phyloP scores from a whole-genome alignment of 768 basidiomycete species.

The Chalciporus sphaerocephalus region DNA sequence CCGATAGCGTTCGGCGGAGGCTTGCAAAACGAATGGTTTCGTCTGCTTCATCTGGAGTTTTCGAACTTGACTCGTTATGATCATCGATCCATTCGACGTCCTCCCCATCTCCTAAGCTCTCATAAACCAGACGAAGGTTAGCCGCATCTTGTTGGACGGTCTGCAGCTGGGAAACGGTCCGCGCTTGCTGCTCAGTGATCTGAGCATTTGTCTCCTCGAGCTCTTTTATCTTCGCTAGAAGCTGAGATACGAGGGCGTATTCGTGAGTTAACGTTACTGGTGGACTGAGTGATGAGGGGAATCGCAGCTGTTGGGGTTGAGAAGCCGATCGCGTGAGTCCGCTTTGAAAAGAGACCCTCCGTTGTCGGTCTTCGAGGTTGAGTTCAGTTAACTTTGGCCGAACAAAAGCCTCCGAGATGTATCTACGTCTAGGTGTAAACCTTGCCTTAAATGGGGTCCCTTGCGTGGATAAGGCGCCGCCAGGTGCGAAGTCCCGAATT shows the following conservation, averaged over 20 bases:
- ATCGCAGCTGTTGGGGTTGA: constrained; percentile 19
- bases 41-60: constrained; percentile 26
- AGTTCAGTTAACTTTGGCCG: constrained; percentile 9
- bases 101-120: constrained; percentile 55
- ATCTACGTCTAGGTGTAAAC: constrained; percentile 24
- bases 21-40: constrained; percentile 31
- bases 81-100: constrained; percentile 40
- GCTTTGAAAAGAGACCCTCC: constrained; percentile 16
- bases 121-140: constrained; percentile 65
- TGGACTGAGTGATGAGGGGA: constrained; percentile 7
- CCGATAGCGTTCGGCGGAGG: constrained; percentile 24
- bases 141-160: constrained; percentile 70
- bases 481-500: constrained; percentile 60
- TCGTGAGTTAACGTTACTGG: constrained; percentile 29
- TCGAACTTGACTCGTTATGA: constrained; percentile 35
- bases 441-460: constrained; percentile 15
- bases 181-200: constrained; percentile 60
- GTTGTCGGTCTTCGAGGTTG: constrained; percentile 13
- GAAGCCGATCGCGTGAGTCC: constrained; percentile 25
- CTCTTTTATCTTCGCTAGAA: constrained; percentile 71
- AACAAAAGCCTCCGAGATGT: constrained; percentile 26
- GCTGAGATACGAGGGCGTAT: constrained; percentile 61
- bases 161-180: constrained; percentile 58
- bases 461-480: constrained; percentile 37
- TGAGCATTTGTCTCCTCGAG: constrained; percentile 68